phyloP scores from a whole-genome alignment of 768 basidiomycete genomes.

The Asterophora parasitica region DNA sequence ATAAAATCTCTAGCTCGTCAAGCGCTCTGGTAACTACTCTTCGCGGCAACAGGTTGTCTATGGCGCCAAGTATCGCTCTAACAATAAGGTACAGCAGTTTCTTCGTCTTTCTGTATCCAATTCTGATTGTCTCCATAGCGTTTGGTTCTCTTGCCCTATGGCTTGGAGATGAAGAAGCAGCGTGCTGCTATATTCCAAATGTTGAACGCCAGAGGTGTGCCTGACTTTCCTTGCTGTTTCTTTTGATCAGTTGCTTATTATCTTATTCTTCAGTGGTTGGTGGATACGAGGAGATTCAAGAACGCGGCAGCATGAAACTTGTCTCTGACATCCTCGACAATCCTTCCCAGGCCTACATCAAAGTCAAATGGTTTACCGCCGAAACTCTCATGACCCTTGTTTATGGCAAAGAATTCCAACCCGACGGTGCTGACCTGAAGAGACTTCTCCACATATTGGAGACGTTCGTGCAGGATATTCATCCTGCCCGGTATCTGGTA shows the following conservation, averaged over 20 bases:
- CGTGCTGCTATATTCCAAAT: slow-evolving; percentile 11
- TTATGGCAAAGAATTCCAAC: slow-evolving; percentile 19
- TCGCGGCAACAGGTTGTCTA: slow-evolving; percentile 9
- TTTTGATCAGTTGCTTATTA: not conserved
- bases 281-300: slow-evolving; percentile 10
- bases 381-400: slow-evolving; percentile 16
- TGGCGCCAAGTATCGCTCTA: slow-evolving; percentile 10
- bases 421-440: slow-evolving; percentile 21
- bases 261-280: not conserved
- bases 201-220: slow-evolving; percentile 8
- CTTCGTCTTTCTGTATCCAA: too few species aligned
- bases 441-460: slow-evolving; percentile 18
- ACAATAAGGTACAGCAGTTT: slow-evolving; percentile 1
- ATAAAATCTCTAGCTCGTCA: slow-evolving; percentile 2
- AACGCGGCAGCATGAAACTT: slow-evolving; percentile 9
- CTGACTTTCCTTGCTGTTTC: too few species aligned
- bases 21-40: slow-evolving; percentile 10
- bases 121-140: not conserved
- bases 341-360: slow-evolving; percentile 1
- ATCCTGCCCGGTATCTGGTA: slow-evolving; percentile 15
- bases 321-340: slow-evolving; percentile 7
- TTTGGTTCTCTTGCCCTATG: slow-evolving; percentile 9
- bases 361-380: slow-evolving; percentile 15
- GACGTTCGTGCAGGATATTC: slow-evolving; percentile 19
- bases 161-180: slow-evolving; percentile 10